These are phyloP conservation scores for Mimosa pudica DNA, from an alignment of 306 rosid genomes.

Conservation along the genomic window DNA sequence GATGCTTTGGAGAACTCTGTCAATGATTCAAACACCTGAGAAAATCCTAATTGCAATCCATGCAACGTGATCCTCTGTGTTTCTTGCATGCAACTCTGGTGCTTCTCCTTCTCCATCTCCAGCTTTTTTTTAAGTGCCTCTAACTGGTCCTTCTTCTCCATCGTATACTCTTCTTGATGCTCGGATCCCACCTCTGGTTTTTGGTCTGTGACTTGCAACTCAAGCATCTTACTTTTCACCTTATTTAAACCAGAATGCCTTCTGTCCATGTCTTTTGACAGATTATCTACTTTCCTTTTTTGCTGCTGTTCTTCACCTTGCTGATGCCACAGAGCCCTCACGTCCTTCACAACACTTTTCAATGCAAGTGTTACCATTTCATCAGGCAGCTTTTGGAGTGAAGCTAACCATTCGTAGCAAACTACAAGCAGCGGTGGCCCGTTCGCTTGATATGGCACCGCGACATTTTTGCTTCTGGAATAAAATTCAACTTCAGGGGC, in stretches of 20 bases:
- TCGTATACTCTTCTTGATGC: constrained; percentile 47
- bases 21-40: constrained; percentile 76
- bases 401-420: constrained; percentile 74
- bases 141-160: constrained; percentile 66
- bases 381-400: constrained; percentile 70
- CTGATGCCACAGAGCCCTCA: constrained; percentile 65
- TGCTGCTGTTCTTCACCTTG: constrained; percentile 88
- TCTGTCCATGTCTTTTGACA: constrained; percentile 68
- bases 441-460: constrained; percentile 48
- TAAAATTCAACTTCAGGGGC: constrained; percentile 78
- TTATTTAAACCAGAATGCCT: constrained; percentile 51
- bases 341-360: constrained; percentile 65
- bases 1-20: constrained; percentile 77
- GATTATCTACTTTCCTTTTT: constrained; percentile 74
- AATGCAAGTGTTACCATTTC: constrained; percentile 60
- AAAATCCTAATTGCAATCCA: constrained; percentile 85
- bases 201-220: constrained; percentile 48
- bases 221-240: constrained; percentile 61
- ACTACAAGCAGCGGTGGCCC: constrained; percentile 83
- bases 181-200: constrained; percentile 47
- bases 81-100: constrained; percentile 67
- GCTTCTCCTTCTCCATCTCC: constrained; percentile 79
- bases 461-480: constrained; percentile 55
- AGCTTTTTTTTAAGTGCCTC: constrained; percentile 64
- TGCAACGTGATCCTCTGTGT: constrained; percentile 69